Percentiles rank a stretch among this genome's conserved stretches.
phyloP scores from a whole-genome alignment of 768 basidiomycete species.

The Lactarius hengduanensis region DNA sequence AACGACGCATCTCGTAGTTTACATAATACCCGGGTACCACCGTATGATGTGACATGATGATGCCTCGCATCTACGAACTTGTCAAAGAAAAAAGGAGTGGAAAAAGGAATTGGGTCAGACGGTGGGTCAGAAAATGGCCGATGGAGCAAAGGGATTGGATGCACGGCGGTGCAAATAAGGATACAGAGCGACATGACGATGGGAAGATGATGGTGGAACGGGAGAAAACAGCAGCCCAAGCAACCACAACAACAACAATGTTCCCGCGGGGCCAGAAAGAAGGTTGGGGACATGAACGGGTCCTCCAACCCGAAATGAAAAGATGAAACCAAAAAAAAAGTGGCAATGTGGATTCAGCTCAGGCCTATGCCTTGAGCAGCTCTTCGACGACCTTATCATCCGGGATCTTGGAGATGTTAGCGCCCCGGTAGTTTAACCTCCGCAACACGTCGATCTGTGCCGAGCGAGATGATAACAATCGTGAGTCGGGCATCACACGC shows the following conservation, averaged over 20 bases:
- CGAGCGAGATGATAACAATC: not conserved
- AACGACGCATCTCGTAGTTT: not conserved
- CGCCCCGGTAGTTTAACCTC: constrained; percentile 82
- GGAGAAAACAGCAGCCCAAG: constrained; percentile 20
- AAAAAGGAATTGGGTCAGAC: not conserved
- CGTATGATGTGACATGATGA: not conserved
- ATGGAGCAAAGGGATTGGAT: constrained; percentile 10
- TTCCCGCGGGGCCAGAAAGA: not conserved
- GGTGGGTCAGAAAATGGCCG: constrained; percentile 1
- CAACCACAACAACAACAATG: constrained; percentile 10
- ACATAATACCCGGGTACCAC: not conserved
- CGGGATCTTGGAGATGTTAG: constrained; percentile 73
- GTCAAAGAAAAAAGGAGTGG: not conserved
- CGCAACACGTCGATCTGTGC: constrained; percentile 82
- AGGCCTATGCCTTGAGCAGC: constrained; percentile 56
- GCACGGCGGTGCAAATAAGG: constrained; percentile 24
- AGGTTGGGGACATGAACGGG: not conserved
- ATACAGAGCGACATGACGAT: constrained; percentile 23
- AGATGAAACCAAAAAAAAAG: not conserved
- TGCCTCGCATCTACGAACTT: constrained; percentile 1
- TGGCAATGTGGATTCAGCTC: not conserved
- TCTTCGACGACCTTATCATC: constrained; percentile 88
- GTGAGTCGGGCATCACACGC: not conserved
- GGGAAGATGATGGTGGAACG: constrained; percentile 7
- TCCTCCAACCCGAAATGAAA: constrained; percentile 12